A percentile compares a stretch with the other conserved stretches of the same genome.
Evolutionary conservation across 1,139 yeast genomes (phyloP).

Genomic region (Komagataea norvegica): DNA sequence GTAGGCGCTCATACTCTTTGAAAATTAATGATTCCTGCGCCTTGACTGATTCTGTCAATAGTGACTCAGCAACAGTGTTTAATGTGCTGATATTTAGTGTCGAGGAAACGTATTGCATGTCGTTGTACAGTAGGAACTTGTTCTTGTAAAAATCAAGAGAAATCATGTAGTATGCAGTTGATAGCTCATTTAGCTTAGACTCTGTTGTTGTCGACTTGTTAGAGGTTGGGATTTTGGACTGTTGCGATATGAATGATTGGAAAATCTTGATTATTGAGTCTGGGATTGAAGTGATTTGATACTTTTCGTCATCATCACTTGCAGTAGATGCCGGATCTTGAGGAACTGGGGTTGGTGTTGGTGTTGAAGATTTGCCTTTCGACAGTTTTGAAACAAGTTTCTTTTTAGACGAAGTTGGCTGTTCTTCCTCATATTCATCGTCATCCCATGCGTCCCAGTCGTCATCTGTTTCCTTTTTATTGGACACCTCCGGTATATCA

Average conservation of each 20-base stretch:
- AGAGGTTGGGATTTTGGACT: slow-evolving; percentile 8
- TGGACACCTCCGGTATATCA: not conserved
- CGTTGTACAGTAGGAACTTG: slow-evolving; percentile 20
- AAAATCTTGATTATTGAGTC: slow-evolving; percentile 13
- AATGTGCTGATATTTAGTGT: slow-evolving; percentile 10
- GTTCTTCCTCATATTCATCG: slow-evolving; percentile 13
- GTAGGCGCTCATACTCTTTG: slow-evolving; percentile 6
- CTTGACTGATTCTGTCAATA: slow-evolving; percentile 13
- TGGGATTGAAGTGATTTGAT: slow-evolving; percentile 15
- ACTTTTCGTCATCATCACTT: slow-evolving; percentile 3
- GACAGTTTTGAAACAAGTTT: slow-evolving; percentile 22
- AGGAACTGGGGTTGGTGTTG: slow-evolving; percentile 11
- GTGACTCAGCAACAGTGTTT: slow-evolving; percentile 14
- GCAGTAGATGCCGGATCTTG: not conserved
- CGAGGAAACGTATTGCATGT: slow-evolving; percentile 11
- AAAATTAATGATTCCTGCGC: slow-evolving; percentile 11
- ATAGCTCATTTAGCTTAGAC: slow-evolving; percentile 17
- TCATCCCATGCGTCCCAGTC: slow-evolving; percentile 24
- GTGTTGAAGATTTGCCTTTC: slow-evolving; percentile 11
- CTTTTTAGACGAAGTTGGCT: slow-evolving; percentile 10
- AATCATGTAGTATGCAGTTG: slow-evolving; percentile 17
- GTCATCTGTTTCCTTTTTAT: slow-evolving; percentile 12
- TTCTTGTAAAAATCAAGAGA: slow-evolving; percentile 13
- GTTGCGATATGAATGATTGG: slow-evolving; percentile 16
- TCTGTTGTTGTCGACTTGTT: slow-evolving; percentile 16